Conservation (phyloP, 2,329 filamentous ascomycete genomes). For the Aspergillus pseudoterreus region DNA sequence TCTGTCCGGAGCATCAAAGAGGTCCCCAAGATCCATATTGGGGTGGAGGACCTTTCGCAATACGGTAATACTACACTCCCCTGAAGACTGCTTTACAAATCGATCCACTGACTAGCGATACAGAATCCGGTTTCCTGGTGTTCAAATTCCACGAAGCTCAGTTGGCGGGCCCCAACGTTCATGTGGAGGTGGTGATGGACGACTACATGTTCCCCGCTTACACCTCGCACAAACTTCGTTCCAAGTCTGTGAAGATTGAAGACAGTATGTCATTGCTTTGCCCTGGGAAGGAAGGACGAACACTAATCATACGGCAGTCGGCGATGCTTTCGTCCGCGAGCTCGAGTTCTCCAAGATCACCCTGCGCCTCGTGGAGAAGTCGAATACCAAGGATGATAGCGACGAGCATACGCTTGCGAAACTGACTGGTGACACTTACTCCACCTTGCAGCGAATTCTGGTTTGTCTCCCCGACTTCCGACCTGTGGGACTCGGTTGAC, state of each 20-base stretch:
- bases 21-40: constrained; percentile 72
- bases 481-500: constrained; percentile 6
- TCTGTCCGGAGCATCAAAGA: constrained; percentile 48
- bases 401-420: constrained; percentile 76
- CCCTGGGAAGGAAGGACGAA: not conserved
- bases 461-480: constrained; percentile 41
- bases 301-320: constrained; percentile 48
- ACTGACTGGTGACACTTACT: constrained; percentile 77
- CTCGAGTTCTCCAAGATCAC: constrained; percentile 95
- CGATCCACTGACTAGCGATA: constrained; percentile 1
- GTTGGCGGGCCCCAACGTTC: constrained; percentile 69
- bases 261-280: constrained; percentile 56
- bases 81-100: not conserved
- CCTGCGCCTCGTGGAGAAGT: constrained; percentile 76
- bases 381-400: constrained; percentile 64
- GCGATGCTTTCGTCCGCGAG: constrained; percentile 93
- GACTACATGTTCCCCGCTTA: constrained; percentile 93
- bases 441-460: constrained; percentile 82
- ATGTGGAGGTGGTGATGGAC: constrained; percentile 87
- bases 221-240: constrained; percentile 70
- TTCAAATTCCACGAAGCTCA: constrained; percentile 93
- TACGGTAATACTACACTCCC: constrained; percentile 54
- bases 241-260: constrained; percentile 69
- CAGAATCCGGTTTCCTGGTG: constrained; percentile 85
- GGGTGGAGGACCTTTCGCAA: constrained; percentile 73